Base-by-base conservation (phyloP, 75 land plant genomes). In the Picea sitchensis region DNA sequence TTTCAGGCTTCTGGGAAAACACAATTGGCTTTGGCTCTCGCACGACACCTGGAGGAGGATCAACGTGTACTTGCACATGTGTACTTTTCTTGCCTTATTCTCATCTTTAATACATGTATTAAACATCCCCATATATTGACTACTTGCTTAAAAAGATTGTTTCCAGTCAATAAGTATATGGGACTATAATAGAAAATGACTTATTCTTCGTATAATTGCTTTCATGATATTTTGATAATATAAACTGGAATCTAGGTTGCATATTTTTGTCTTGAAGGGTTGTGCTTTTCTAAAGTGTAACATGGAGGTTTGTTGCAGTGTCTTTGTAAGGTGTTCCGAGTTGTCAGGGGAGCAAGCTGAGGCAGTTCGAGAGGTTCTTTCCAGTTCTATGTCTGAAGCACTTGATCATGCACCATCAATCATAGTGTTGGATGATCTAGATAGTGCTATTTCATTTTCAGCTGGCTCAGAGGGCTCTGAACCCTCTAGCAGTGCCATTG, bases 1-100 rank as follows among this genome's bases (percentile, higher is more conserved):
- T 82, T 60, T 60, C 83, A 96, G 99, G 99, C 96, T 75, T 97
- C 92, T 77, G 99, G 99, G 76, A 97, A 97, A 82, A 91, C 94
- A 59, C 82, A 80, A 76, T 77, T 95, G 78, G 86, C 87, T 54
- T 87, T 74, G 79, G 96, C 94, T 73, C 88, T 90, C 89, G 98
- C 95, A 68, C 90, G 80, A 77, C 88, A 83, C 62, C 81, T 97
- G 57, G 85, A 88, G 79, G 91, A 85, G 59, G 81, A 88, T 79
- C 76, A 78, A 79, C 81, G 83, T 60, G 65, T 93, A 44, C 84
- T 95, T 75, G 89, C 95, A 44, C 98, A 97, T 82, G 78, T 87
- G 99, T 96, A 89, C 54, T 87, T 20, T 71, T 38, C 38, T 61
- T 65, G 26, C 20, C 44, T 30, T 58, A 51, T 75, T 62, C 75